These are phyloP conservation scores for Fusarium torreyae DNA, from an alignment of 2,329 filamentous ascomycete genomes.

Conservation along the genomic window DNA sequence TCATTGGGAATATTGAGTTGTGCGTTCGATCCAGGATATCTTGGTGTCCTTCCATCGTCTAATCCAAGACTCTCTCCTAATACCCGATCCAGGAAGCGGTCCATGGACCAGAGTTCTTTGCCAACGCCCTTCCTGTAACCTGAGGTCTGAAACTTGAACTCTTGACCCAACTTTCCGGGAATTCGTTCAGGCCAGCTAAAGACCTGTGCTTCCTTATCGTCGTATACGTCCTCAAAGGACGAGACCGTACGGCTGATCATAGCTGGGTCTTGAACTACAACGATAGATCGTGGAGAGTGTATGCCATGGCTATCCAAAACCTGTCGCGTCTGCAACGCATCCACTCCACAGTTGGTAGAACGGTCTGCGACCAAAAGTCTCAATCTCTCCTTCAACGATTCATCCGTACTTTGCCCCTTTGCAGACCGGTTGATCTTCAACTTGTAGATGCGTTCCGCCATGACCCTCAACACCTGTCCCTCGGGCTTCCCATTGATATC, in stretches of 20 bases:
- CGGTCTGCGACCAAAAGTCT: neutral
- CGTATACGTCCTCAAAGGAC: neutral
- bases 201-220: rapidly evolving
- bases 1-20: slow-evolving; percentile 14
- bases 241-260: slow-evolving; percentile 14
- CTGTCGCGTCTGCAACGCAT: neutral
- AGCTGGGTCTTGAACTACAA: slow-evolving; percentile 24
- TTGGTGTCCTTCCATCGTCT: too few relatives aligned
- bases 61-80: neutral
- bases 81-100: slow-evolving; percentile 21
- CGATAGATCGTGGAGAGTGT: neutral
- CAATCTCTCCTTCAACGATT: rapidly evolving
- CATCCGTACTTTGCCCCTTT: neutral
- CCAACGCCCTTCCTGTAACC: too few relatives aligned
- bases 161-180: rapidly evolving
- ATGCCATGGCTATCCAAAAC: neutral
- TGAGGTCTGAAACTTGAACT: rapidly evolving
- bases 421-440: neutral
- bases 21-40: neutral
- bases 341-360: slow-evolving; percentile 7
- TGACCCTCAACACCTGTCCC: slow-evolving; percentile 17
- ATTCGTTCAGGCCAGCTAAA: neutral
- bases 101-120: slow-evolving; percentile 26
- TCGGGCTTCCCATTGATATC: slow-evolving; percentile 6
- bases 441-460: slow-evolving; percentile 13